A percentile compares a stretch with the other conserved stretches of the same genome.
phyloP scores from a whole-genome alignment of 805 yeast species.

The Debaryomyces prosopidis region DNA sequence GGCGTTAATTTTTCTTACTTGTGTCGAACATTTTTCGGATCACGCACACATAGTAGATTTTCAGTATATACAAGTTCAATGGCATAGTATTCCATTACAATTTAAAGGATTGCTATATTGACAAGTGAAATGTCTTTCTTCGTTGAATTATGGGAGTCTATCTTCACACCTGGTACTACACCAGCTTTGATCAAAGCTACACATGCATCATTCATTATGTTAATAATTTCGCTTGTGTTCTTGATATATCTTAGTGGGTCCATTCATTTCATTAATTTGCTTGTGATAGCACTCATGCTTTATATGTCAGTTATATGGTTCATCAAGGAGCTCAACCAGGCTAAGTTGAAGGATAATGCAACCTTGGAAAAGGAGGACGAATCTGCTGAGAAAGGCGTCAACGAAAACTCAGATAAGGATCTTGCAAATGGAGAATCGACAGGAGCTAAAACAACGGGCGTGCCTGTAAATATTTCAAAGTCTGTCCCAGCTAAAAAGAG shows the following conservation, averaged over 20 bases:
- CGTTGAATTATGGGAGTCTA: slow-evolving; percentile 81
- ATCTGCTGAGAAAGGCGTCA: slow-evolving; percentile 5
- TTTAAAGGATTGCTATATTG: not conserved
- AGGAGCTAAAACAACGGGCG: not conserved
- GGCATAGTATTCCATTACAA: no score
- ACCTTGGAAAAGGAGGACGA: slow-evolving; percentile 32
- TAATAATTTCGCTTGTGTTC: slow-evolving; percentile 55
- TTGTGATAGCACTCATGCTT: slow-evolving; percentile 58
- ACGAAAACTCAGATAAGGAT: not conserved
- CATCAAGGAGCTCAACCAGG: slow-evolving; percentile 59
- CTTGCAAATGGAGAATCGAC: not conserved
- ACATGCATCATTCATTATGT: slow-evolving; percentile 72
- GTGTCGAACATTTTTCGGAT: slow-evolving; percentile 2
- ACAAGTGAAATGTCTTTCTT: slow-evolving; percentile 40
- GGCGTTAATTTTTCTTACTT: not conserved
- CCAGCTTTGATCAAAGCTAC: slow-evolving; percentile 90
- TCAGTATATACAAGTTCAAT: no score
- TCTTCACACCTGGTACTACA: slow-evolving; percentile 89
- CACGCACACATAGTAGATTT: not conserved
- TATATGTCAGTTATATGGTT: slow-evolving; percentile 92
- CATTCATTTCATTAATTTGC: slow-evolving; percentile 62
- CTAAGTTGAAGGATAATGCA: slow-evolving; percentile 46
- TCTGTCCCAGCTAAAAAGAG: not conserved
- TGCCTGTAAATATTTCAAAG: not conserved
- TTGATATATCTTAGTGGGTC: slow-evolving; percentile 63